Base-by-base conservation (phyloP, 495 filamentous ascomycete species). In the Emericellopsis terricola region DNA sequence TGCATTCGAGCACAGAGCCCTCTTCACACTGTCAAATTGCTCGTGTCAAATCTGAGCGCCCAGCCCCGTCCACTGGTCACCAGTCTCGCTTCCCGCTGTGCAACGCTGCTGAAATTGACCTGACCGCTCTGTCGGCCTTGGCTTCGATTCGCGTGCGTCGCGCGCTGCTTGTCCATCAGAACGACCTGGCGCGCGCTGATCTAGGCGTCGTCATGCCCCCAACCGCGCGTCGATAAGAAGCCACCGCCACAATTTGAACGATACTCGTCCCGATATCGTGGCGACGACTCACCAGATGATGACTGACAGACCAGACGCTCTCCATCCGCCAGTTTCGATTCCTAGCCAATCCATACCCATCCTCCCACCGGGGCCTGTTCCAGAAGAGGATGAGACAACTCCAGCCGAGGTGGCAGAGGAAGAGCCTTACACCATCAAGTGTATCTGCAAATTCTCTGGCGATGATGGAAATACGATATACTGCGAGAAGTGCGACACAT, bases 391-490 rank as follows among this genome's bases (percentile, higher is more conserved):
- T 62, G 68, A 64, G 37, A 51, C 62, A 41, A 64, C 69, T 38
- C 60, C 58, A 51, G 48, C 50, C 37, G 50, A 59, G 52, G 45
- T 63, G 41, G 59, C 67, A 49, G 82, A 86, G 42, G 81, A 91
- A 54, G 84, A 92, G 51, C 80, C 81, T 29, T 92, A 87, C 52
- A 89, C 79, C 45, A 99, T 99, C 63, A 91, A 86, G 65, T 99
- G 89, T 69, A 86, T 96, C 43, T 99, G 89, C 59, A 68, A 73
- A 47, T 94, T 74, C 50, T 44, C 70, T 47, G 85, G 93, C 62
- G 89, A 96, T 66, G 89, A 99, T 63, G 89, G 91, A 48, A 83
- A 78, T 53, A 99, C 91, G 37, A 89, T 99, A 37, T 81, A 79
- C 57, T 99, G 89, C 67, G 89, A 99, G 51, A 62, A 60, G 37